Evolutionary conservation across 768 basidiomycete genomes (phyloP), one percentile per base, ranked within the genome.

Genomic region (Termitomyces sp.): DNA sequence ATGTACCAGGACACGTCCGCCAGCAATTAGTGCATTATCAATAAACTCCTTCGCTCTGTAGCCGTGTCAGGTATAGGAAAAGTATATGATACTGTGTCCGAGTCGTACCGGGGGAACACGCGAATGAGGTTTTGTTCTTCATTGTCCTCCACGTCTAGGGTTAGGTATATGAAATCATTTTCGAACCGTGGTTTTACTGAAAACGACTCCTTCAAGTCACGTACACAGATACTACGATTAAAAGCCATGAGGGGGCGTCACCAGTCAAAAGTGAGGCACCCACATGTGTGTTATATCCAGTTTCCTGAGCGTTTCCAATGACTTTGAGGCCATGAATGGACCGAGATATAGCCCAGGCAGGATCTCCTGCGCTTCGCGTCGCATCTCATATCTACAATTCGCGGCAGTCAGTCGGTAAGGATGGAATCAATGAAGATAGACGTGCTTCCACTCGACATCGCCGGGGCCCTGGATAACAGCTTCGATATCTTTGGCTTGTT

Each of bases 61-160:
- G 18, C 31, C 45, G 56, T 57, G 53, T 34, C 52, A 50, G n/a
- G 45, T n/a, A 39, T 20, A 36, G n/a, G n/a, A n/a, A n/a, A n/a
- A n/a, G n/a, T n/a, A n/a, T n/a, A n/a, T n/a, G n/a, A 1, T 34
- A 16, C 15, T 3, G 15, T 50, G 18, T 39, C n/a, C 26, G 44
- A 29, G 28, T 75, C 83, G 56, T 61, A 94, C 94, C 70, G 68
- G n/a, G 94, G 94, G 71, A 96, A 96, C 44, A 94, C 73, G 28
- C 90, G 81, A 64, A 97, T 96, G 41, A 97, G 79, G 68, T 97
- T 97, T 74, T 97, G 94, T 67, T 96, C 94, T 70, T 95, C 93
- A 62, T 84, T 92, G 70, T 97, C 94, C 68, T 93, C 82, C 28
- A 97, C 91, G 68, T 95, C 88, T 34, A 96, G 76, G 1, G 86